Percentiles rank a stretch among this genome's conserved stretches.
Conservation (phyloP, 1,284 basidiomycete species). For the Porodaedalea pini region DNA sequence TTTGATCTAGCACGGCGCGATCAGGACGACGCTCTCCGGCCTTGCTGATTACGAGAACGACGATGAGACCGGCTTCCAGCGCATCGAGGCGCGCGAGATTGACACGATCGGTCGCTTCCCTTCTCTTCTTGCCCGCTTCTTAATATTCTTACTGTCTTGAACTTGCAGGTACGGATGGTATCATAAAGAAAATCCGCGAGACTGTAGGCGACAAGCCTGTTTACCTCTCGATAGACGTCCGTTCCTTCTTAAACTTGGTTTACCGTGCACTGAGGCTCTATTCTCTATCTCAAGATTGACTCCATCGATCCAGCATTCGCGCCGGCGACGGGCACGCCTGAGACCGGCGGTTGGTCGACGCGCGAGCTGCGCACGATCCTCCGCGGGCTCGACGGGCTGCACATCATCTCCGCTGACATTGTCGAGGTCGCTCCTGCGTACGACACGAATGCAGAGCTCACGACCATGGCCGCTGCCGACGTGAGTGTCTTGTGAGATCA, state of each 20-base stretch:
- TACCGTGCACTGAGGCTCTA: background rate
- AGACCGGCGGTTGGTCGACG: slow-evolving; percentile 74
- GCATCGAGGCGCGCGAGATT: slow-evolving; percentile 75
- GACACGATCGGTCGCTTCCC: slow-evolving; percentile 52
- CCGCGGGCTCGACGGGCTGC: slow-evolving; percentile 66
- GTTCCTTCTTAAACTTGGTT: slow-evolving; percentile 23
- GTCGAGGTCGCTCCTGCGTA: slow-evolving; percentile 82
- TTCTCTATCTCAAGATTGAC: slow-evolving; percentile 47
- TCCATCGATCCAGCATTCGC: slow-evolving; percentile 76
- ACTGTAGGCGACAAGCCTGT: slow-evolving; percentile 65
- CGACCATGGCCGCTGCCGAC: slow-evolving; percentile 78
- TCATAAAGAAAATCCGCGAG: slow-evolving; percentile 67
- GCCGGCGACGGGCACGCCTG: slow-evolving; percentile 71
- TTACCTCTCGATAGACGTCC: slow-evolving; percentile 70
- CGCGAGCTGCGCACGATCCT: slow-evolving; percentile 72
- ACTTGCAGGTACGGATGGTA: slow-evolving; percentile 54
- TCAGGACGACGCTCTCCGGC: slow-evolving; percentile 69
- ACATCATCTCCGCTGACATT: slow-evolving; percentile 75
- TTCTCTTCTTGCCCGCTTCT: background rate
- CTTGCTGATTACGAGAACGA: slow-evolving; percentile 71
- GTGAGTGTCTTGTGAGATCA: slow-evolving; percentile 38
- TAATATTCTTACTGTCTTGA: background rate
- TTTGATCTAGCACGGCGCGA: slow-evolving; percentile 68
- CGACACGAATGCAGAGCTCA: slow-evolving; percentile 75
- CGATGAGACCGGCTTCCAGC: slow-evolving; percentile 60